Conservation (phyloP, 805 yeast genomes). For the Yarrowia sp. region DNA sequence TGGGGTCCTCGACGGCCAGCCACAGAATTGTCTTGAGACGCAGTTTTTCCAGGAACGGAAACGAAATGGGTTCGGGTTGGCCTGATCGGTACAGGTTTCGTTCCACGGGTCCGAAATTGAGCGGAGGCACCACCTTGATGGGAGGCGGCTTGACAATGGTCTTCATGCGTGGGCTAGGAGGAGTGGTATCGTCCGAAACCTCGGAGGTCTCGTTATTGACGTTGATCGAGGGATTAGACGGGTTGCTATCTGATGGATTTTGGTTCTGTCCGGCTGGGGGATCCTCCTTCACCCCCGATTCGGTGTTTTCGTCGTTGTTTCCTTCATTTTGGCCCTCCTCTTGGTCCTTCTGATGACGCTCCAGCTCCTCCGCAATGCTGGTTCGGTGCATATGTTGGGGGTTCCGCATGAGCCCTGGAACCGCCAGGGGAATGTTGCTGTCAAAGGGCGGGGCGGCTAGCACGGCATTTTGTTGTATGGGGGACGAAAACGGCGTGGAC, state of each 20-base stretch:
- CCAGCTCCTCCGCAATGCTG: constrained; percentile 34
- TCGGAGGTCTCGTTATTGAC: not conserved
- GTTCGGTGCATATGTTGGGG: constrained; percentile 29
- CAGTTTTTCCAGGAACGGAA: constrained; percentile 79
- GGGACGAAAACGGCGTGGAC: constrained; percentile 36
- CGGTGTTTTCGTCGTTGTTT: too few relatives aligned
- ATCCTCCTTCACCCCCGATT: too few relatives aligned
- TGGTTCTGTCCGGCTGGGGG: too few relatives aligned
- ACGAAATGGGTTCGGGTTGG: constrained; percentile 93
- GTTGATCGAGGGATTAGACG: not conserved
- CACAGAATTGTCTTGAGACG: constrained; percentile 82
- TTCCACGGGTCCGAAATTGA: constrained; percentile 95
- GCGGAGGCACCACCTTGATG: constrained; percentile 72
- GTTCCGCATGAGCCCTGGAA: constrained; percentile 27
- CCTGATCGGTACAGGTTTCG: constrained; percentile 86
- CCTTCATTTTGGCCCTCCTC: not conserved
- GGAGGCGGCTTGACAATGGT: constrained; percentile 42
- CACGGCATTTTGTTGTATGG: constrained; percentile 37
- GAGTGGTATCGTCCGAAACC: not conserved
- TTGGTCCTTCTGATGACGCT: constrained; percentile 26
- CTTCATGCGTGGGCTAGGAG: constrained; percentile 32
- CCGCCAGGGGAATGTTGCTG: constrained; percentile 31
- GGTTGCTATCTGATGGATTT: too few relatives aligned
- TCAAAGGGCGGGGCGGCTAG: constrained; percentile 30
- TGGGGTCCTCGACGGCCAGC: constrained; percentile 96